These are phyloP conservation scores for Porcisia deanei DNA, from an alignment of 208 protist genomes.

Conservation along the genomic window DNA sequence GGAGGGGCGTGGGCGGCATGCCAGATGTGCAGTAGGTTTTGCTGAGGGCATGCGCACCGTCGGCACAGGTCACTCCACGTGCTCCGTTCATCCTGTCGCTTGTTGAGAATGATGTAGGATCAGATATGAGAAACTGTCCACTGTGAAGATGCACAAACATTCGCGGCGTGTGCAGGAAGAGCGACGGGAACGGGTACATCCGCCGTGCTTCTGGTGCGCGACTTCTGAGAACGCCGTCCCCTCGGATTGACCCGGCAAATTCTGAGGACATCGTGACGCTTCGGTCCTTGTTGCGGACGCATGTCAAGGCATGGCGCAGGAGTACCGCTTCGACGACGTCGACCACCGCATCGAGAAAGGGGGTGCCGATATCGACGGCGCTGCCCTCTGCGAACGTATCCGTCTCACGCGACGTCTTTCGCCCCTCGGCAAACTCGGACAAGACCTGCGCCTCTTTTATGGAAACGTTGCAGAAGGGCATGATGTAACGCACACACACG, in stretches of 20 bases:
- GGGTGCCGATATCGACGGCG: neutral
- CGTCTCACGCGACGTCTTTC: neutral
- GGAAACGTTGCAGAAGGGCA: constrained; percentile 47
- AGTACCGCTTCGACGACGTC: constrained; percentile 23
- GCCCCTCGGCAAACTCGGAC: constrained; percentile 9
- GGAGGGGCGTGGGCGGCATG: constrained; percentile 2
- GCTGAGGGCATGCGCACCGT: neutral
- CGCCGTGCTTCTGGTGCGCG: constrained; percentile 15
- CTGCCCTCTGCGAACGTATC: neutral
- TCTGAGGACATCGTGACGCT: neutral
- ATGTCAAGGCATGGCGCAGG: constrained; percentile 16
- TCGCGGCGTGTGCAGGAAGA: constrained; percentile 50
- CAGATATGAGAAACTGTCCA: too few relatives aligned
- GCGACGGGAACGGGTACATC: constrained; percentile 45
- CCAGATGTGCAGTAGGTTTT: constrained; percentile 16
- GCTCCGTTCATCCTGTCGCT: neutral
- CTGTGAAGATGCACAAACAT: constrained; percentile 14
- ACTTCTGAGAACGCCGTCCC: neutral
- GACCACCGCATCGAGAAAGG: constrained; percentile 32
- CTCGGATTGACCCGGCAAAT: neutral
- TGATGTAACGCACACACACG: neutral
- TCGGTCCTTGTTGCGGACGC: neutral
- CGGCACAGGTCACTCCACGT: neutral
- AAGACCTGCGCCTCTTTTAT: constrained; percentile 18
- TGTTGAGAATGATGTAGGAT: too few relatives aligned